Conservation (phyloP, 2,329 filamentous ascomycete species). For the Alternaria panax region DNA sequence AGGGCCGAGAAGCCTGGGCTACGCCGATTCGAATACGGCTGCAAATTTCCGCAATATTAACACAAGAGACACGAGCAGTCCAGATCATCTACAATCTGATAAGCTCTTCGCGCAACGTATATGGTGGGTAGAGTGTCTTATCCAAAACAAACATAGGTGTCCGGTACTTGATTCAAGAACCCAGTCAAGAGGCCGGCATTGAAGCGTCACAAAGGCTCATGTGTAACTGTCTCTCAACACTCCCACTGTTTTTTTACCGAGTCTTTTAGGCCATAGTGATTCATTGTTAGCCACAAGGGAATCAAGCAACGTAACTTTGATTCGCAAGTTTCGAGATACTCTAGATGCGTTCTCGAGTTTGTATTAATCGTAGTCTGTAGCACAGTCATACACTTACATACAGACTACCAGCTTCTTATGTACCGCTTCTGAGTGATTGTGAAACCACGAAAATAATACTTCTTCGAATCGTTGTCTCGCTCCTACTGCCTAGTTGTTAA, state of each 20-base stretch:
- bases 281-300: background rate
- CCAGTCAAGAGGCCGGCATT: background rate
- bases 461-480: background rate
- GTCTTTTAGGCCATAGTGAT: background rate
- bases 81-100: slow-evolving; percentile 17
- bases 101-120: slow-evolving; percentile 1
- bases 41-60: slow-evolving; percentile 30
- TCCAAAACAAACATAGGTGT: background rate
- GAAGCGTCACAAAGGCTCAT: background rate
- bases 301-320: no score
- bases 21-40: slow-evolving; percentile 32
- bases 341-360: background rate
- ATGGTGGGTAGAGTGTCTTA: background rate
- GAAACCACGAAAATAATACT: background rate
- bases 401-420: background rate
- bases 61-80: slow-evolving; percentile 20
- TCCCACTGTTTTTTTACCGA: background rate
- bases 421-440: background rate
- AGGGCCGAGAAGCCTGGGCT: background rate
- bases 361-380: background rate
- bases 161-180: background rate
- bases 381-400: background rate
- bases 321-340: background rate
- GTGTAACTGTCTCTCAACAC: background rate
- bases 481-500: background rate